Evolutionary conservation across 1,139 yeast genomes (phyloP), one percentile per base, ranked within the genome.

Genomic region (Geotrichum reessii): DNA sequence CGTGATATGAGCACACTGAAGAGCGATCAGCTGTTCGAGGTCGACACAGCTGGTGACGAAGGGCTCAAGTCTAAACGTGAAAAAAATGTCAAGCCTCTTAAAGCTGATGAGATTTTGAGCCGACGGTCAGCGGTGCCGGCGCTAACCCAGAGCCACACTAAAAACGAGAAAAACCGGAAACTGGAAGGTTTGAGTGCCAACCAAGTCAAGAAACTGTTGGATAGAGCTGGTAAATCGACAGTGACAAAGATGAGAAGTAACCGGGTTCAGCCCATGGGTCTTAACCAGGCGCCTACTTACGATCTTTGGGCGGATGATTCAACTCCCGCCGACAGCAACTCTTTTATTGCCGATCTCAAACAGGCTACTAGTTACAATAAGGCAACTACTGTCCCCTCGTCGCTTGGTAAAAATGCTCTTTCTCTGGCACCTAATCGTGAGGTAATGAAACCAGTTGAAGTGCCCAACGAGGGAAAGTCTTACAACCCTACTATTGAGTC

Each of bases 401-500:
- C 96, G 0, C 68, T 87, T 62, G 76, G 74, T 49, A 73, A 75
- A 54, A 76, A 76, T 1, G 90, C 96, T 1, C 72, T 84, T 31
- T 67, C 70, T 25, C 78, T 81, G 40, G 65, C 69, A 40, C 66
- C 69, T 1, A 70, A 70, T 21, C 14, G 53, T 24, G n/a, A 37
- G 42, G 42, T 37, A 2, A 6, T 37, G 42, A 37, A 37, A 14
- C 42, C 42, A 17, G 53, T 42, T 33, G 21, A 63, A 21, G 65
- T 70, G 1, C 90, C 93, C 21, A 86, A 85, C 66, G 93, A 86
- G 1, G 99, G 99, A 58, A 87, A 87, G 71, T 92, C 98, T 2
- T 93, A 93, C 70, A 93, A 93, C 70, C 99, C 99, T 42, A 81
- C 95, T 14, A 77, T 86, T 63, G 87, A 86, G 61, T 83, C 89